Evolutionary conservation across 495 filamentous ascomycete species (phyloP), one percentile per base, ranked within the genome.

Genomic region (Pyrenula aspistea): DNA sequence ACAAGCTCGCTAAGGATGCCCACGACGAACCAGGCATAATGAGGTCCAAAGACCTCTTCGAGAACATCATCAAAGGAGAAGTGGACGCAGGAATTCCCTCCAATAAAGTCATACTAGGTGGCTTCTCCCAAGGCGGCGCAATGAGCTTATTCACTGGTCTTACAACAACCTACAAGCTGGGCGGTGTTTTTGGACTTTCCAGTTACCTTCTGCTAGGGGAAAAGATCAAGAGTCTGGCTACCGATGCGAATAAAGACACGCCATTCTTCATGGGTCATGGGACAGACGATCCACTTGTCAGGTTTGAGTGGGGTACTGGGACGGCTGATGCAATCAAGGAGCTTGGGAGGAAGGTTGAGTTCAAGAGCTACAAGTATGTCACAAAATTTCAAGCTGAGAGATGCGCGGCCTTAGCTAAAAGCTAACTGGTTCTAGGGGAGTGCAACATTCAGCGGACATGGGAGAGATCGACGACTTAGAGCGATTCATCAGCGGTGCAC

Each of bases 221-320:
- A 54, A 91, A 88, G 62, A 72, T 95, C 62, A 72, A 80, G 65
- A 78, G 80, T 47, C 77, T 85, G 53, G 70, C 85, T 23, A 78
- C 87, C 0, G 73, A 77, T 56, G 70, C 80, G 55, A 96, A 95
- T 68, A 82, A 86, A 69, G 72, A 84, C 2, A 96, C 90, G 1
- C 85, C 85, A 0, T 83, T 96, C 53, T 94, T 94, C 69, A 82
- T 95, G 78, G 91, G 81, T 10, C 92, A 98, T 60, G 92, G 92
- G 15, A 76, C 82, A 57, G 69, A 67, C 0, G 93, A 98, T 70
- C 71, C 68, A 11, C 71, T 94, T 19, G 87, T 98, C 1, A 77
- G 74, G 58, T 74, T 78, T 25, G 64, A 74, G 31, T 88, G 87
- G 70, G 93, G 91, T 8, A 63, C 80, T 65, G 65, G 68, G 64